These are phyloP conservation scores for Croton laevigatus DNA, from an alignment of 441 rosid species.

Conservation along the genomic window DNA sequence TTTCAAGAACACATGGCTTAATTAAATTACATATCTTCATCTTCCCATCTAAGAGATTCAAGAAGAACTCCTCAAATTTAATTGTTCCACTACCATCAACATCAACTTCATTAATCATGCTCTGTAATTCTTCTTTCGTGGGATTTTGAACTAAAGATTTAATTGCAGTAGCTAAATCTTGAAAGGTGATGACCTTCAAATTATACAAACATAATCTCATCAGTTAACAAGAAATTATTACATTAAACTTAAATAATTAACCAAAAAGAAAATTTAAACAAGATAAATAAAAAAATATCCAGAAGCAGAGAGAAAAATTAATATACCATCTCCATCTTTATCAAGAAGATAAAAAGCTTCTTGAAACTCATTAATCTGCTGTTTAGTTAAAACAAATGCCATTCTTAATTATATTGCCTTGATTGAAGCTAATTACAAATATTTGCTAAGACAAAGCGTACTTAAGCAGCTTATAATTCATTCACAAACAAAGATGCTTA, in stretches of 20 bases:
- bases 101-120: conserved; percentile 61
- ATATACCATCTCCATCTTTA: conserved; percentile 78
- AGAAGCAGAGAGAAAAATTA: not conserved
- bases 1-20: not conserved
- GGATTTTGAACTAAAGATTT: conserved; percentile 53
- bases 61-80: conserved; percentile 61
- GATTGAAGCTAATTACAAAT: too few species aligned
- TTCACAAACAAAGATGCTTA: too few species aligned
- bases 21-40: conserved; percentile 36
- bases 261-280: not conserved
- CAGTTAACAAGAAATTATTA: not conserved
- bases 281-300: not conserved
- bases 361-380: conserved; percentile 55
- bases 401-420: not conserved
- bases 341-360: conserved; percentile 66
- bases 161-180: conserved; percentile 52
- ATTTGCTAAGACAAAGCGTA: not conserved
- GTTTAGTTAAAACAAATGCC: conserved; percentile 44
- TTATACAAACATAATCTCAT: not conserved
- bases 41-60: conserved; percentile 62
- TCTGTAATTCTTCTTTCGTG: conserved; percentile 56
- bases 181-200: conserved; percentile 51
- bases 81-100: conserved; percentile 52
- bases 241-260: not conserved
- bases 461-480: not conserved